phyloP scores from a whole-genome alignment of 768 basidiomycete species.

The Leccinum obscurum region DNA sequence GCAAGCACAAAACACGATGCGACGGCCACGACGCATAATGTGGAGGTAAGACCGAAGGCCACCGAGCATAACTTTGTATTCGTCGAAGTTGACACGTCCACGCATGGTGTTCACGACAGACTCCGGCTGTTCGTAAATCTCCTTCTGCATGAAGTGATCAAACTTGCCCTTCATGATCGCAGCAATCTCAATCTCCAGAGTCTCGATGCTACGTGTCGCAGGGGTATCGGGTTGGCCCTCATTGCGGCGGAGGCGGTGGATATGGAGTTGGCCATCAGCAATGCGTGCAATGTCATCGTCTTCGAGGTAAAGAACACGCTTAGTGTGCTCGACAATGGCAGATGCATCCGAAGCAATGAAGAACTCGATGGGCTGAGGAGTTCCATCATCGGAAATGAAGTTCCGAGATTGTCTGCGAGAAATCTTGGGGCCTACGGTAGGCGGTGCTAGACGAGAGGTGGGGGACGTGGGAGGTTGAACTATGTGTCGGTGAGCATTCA shows the following conservation, averaged over 20 bases:
- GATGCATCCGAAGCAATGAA: slow-evolving; percentile 98
- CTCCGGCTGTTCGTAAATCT: slow-evolving; percentile 98
- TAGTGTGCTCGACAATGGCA: slow-evolving; percentile 98
- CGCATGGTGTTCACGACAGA: slow-evolving; percentile 99
- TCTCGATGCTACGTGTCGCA: slow-evolving; percentile 90
- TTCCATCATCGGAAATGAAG: slow-evolving; percentile 98
- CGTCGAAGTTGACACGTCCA: slow-evolving; percentile 98
- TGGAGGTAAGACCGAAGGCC: slow-evolving; percentile 93
- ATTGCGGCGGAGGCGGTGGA: slow-evolving; percentile 93
- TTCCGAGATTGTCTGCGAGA: slow-evolving; percentile 94
- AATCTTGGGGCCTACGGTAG: slow-evolving; percentile 66
- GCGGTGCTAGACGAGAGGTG: slow-evolving; percentile 65
- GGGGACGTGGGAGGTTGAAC: slow-evolving; percentile 55
- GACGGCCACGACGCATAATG: slow-evolving; percentile 91
- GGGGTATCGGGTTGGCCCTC: slow-evolving; percentile 62
- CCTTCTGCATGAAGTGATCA: slow-evolving; percentile 99
- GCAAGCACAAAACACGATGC: slow-evolving; percentile 97
- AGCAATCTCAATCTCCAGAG: slow-evolving; percentile 97
- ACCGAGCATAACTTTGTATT: slow-evolving; percentile 86
- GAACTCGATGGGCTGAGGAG: slow-evolving; percentile 98
- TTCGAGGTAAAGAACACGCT: slow-evolving; percentile 97
- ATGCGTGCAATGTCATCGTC: slow-evolving; percentile 99
- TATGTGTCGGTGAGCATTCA: slow-evolving; percentile 9
- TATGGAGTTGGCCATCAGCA: slow-evolving; percentile 94
- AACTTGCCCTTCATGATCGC: slow-evolving; percentile 99